phyloP scores from a whole-genome alignment of 305 asterid genomes.

The Andrographis paniculata region DNA sequence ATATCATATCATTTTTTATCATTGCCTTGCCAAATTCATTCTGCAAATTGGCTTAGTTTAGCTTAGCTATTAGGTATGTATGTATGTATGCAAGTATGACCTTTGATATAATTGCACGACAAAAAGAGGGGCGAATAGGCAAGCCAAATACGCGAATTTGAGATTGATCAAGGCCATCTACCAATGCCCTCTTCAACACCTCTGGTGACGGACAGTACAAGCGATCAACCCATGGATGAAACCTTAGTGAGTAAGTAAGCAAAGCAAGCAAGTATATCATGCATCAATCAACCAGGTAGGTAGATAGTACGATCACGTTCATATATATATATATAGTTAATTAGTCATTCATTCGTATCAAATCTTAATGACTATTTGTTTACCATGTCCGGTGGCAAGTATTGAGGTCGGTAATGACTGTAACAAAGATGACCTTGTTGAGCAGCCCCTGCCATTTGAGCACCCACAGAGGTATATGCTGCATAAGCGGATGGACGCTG shows the following conservation, averaged over 20 bases:
- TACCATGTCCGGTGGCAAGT: slow-evolving; percentile 99
- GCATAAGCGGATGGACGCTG: slow-evolving; percentile 98
- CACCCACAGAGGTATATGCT: slow-evolving; percentile 91
- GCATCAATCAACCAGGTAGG: too few species aligned
- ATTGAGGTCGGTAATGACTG: slow-evolving; percentile 84
- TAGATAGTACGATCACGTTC: too few species aligned
- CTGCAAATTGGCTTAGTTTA: background rate
- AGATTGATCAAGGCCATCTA: slow-evolving; percentile 72
- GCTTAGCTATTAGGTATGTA: background rate
- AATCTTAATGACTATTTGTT: background rate
- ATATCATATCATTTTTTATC: too few species aligned
- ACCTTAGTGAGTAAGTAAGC: slow-evolving; percentile 42
- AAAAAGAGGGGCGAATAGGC: slow-evolving; percentile 87
- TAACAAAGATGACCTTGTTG: slow-evolving; percentile 76
- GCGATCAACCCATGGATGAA: slow-evolving; percentile 83
- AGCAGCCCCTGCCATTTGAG: slow-evolving; percentile 92
- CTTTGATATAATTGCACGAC: slow-evolving; percentile 70
- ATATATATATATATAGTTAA: too few species aligned
- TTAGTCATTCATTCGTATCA: too few species aligned
- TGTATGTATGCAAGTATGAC: too few species aligned
- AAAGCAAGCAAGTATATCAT: too few species aligned
- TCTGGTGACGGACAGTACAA: slow-evolving; percentile 79
- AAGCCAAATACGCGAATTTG: slow-evolving; percentile 75
- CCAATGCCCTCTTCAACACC: slow-evolving; percentile 76
- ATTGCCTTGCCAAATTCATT: background rate